phyloP scores from a whole-genome alignment of 176 grass and related monocot species.

The Pontederia paniculata region DNA sequence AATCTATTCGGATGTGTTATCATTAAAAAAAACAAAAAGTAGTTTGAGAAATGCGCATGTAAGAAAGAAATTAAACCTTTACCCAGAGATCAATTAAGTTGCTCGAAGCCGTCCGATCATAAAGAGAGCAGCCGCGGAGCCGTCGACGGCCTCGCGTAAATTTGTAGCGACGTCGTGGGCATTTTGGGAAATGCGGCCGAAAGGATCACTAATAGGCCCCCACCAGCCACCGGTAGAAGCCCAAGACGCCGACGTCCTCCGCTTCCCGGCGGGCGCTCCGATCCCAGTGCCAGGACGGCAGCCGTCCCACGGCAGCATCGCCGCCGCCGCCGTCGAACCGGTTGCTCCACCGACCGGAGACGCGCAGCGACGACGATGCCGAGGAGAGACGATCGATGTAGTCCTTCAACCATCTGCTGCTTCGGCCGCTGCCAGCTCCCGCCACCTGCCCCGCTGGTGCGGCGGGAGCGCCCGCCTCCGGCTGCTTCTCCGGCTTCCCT shows the following conservation, averaged over 20 bases:
- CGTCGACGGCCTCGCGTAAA: too few relatives aligned
- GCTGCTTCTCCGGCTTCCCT: constrained; percentile 2
- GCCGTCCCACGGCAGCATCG: constrained; percentile 17
- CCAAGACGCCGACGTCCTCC: constrained; percentile 32
- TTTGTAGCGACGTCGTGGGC: not conserved
- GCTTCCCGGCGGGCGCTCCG: constrained; percentile 24
- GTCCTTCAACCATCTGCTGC: constrained; percentile 26
- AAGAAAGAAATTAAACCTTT: too few relatives aligned
- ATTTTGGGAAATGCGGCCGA: not conserved
- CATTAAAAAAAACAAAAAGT: too few relatives aligned
- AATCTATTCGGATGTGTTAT: too few relatives aligned
- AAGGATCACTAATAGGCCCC: constrained; percentile 26
- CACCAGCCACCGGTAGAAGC: constrained; percentile 53
- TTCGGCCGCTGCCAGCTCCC: constrained; percentile 2
- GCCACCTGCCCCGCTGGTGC: not conserved
- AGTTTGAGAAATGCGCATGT: too few relatives aligned
- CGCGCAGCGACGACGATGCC: constrained; percentile 40
- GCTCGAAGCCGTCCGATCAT: not conserved
- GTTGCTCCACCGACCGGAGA: constrained; percentile 43
- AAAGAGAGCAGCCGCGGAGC: too few relatives aligned
- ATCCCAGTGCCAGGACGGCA: constrained; percentile 68
- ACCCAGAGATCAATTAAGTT: too few relatives aligned
- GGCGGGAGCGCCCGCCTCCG: not conserved
- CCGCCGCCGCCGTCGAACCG: constrained; percentile 37
- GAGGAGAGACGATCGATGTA: constrained; percentile 27